Percentiles rank a stretch among this genome's conserved stretches.
These are phyloP conservation scores for Backusella morwellensis DNA, from an alignment of 192 early-diverging fungal genomes.

Conservation along the genomic window DNA sequence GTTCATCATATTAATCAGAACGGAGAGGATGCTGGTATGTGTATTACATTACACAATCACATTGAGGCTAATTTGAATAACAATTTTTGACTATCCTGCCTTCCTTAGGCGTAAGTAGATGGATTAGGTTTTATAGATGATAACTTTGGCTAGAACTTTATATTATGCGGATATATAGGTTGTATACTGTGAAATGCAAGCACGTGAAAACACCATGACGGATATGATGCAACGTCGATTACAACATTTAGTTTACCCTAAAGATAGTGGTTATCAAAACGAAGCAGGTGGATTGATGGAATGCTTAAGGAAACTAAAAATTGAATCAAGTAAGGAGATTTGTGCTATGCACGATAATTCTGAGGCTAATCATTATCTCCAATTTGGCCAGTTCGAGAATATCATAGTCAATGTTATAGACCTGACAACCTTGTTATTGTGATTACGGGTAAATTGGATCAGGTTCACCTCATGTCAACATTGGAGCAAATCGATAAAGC, in stretches of 20 bases:
- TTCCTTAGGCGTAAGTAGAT: conserved; percentile 12
- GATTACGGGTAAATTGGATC: conserved; percentile 48
- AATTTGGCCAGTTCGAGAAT: conserved; percentile 15
- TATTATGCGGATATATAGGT: conserved; percentile 28
- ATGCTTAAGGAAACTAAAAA: conserved; percentile 42
- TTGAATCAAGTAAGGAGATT: conserved; percentile 47
- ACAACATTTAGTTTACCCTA: conserved; percentile 53
- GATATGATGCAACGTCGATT: conserved; percentile 38
- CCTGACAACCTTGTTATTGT: conserved; percentile 59
- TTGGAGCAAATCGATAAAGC: conserved; percentile 47
- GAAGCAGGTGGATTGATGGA: conserved; percentile 60
- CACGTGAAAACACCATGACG: conserved; percentile 41
- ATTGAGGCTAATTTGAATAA: background rate
- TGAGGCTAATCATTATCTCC: background rate
- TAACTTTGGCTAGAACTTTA: background rate
- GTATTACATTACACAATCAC: conserved; percentile 12
- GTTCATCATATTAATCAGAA: conserved; percentile 59
- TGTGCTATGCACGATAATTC: background rate
- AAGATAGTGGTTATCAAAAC: conserved; percentile 51
- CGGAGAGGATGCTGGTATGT: conserved; percentile 56
- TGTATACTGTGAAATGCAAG: conserved; percentile 62
- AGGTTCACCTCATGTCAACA: conserved; percentile 38
- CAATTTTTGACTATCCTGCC: conserved; percentile 13
- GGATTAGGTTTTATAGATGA: background rate
- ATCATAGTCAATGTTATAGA: conserved; percentile 55